phyloP scores from a whole-genome alignment of 768 basidiomycete species.

The Mycena latifolia region DNA sequence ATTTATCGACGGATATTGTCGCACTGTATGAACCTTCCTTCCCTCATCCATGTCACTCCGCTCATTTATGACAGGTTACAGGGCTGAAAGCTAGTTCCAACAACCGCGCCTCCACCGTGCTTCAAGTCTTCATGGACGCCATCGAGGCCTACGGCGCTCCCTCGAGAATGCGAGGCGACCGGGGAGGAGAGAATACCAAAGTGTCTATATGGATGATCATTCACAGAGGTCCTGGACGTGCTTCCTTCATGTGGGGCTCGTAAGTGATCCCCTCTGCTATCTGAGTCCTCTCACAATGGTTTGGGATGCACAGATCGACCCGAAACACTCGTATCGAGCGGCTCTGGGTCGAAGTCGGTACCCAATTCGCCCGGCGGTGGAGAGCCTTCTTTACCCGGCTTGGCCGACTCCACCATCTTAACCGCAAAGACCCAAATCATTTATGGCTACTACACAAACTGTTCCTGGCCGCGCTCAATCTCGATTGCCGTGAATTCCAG shows the following conservation, averaged over 20 bases:
- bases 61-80: constrained; percentile 9
- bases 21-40: not conserved
- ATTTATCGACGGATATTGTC: not conserved
- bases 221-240: too few relatives aligned
- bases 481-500: constrained; percentile 43
- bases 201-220: too few relatives aligned
- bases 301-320: not conserved
- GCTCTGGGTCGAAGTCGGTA: too few relatives aligned
- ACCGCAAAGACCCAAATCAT: not conserved
- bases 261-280: too few relatives aligned
- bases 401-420: not conserved
- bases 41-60: not conserved
- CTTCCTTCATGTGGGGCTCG: too few relatives aligned
- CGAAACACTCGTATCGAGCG: not conserved
- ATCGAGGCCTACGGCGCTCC: constrained; percentile 23
- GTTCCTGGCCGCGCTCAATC: constrained; percentile 45
- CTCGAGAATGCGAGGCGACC: constrained; percentile 16
- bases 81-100: constrained; percentile 32
- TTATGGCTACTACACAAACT: constrained; percentile 27
- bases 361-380: not conserved
- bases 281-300: not conserved
- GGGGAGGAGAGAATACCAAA: too few relatives aligned
- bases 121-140: constrained; percentile 32
- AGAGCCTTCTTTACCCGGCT: not conserved
- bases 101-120: constrained; percentile 28